Percentiles rank a stretch among this genome's conserved stretches.
Conservation (phyloP, 768 basidiomycete genomes). For the Hypsizygus marmoreus region DNA sequence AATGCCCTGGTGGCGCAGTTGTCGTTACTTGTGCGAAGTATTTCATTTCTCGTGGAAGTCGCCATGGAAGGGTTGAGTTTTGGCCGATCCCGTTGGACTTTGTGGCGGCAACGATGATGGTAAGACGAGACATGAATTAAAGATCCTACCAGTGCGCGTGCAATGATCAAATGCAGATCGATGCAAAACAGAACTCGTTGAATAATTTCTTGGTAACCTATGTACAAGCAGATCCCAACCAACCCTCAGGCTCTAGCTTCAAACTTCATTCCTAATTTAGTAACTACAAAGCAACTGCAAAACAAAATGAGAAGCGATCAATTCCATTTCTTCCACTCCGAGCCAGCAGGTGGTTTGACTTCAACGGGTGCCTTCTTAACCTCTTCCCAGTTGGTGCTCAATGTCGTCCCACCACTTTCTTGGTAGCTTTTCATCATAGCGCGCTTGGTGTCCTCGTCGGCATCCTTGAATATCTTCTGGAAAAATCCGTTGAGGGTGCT, state of each 20-base stretch:
- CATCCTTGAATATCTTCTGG: conserved; percentile 87
- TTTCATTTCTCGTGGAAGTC: conserved; percentile 83
- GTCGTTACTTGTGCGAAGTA: conserved; percentile 88
- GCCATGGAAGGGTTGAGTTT: conserved; percentile 81
- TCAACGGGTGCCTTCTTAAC: conserved; percentile 71
- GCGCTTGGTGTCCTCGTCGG: conserved; percentile 87
- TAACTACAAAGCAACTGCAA: conserved; percentile 2
- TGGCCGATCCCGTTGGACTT: conserved; percentile 85
- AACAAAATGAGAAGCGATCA: conserved; percentile 22
- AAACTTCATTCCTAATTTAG: too few species aligned
- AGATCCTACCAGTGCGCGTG: neutral
- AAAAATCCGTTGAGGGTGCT: conserved; percentile 85
- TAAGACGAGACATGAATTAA: conserved; percentile 62
- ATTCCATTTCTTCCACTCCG: conserved; percentile 83
- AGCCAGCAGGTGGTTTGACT: conserved; percentile 82
- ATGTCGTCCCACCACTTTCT: conserved; percentile 92
- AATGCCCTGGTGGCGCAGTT: conserved; percentile 49
- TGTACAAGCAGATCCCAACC: too few species aligned
- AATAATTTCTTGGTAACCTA: too few species aligned
- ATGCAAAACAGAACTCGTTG: neutral
- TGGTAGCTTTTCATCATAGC: conserved; percentile 99
- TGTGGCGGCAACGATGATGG: conserved; percentile 94
- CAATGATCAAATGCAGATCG: neutral
- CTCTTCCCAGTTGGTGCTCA: conserved; percentile 96
- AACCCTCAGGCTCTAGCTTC: too few species aligned